Evolutionary conservation across 176 grass and related monocot genomes (phyloP), one percentile per base, ranked within the genome.

Genomic region (Carex pumila): DNA sequence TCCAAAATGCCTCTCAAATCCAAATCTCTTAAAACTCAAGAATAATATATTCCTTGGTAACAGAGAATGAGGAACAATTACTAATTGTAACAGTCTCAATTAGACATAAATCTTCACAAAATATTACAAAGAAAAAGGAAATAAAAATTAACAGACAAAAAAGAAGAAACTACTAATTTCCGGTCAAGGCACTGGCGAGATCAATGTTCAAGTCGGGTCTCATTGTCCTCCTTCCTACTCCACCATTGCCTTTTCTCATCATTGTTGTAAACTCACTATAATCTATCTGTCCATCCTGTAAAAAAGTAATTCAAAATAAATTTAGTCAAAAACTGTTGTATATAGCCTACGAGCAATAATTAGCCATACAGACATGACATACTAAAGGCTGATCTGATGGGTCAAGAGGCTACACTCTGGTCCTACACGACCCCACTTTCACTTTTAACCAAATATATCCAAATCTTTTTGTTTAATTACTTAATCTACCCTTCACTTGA

Each of bases 251-350:
- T 87, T 94, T 98, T 80, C 92, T 94, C 95, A 98, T 98, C 92
- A 98, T 98, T 4, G 92, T 86, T 0, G 86, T 83, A 74, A 98
- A 98, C 79, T 98, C 92, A 14, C 82, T 91, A 66, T 98, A 98
- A 87, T 98, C 95, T 86, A 98, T 98, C 63, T 94, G 90, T 61
- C 95, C 95, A 90, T 98, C 95, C 95, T 98, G 91, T 18, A 91
- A 91, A 84, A 13, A 60, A 52, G 80, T 69, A 5, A 17, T 55
- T 60, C 63, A 78, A 56, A 56, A 56, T 57, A 56, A 56, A 34
- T 56, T 78, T 13, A 78, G 73, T 56, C 25, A 56, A 56, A 32
- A 78, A 17, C 73, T 34, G 52, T 71, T 71, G 15, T 71, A 71
- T 45, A 84, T 50, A 18, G 15, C 18, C 68, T 45, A 19, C 2